Percentiles rank a stretch among this genome's conserved stretches.
phyloP scores from a whole-genome alignment of 129 eudicot genomes.

The Apium graveolens region DNA sequence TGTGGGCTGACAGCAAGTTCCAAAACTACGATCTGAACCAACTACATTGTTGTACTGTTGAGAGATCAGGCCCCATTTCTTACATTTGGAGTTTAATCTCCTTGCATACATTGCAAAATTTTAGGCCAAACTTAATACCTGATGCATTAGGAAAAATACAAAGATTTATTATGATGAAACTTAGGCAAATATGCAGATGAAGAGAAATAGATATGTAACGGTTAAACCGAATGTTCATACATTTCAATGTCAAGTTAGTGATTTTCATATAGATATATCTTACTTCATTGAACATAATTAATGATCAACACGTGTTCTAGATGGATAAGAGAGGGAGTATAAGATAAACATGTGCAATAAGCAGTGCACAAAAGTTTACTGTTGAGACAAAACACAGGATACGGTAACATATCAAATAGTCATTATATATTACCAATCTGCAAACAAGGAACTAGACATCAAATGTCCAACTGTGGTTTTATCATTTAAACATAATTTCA shows the following conservation, averaged over 20 bases:
- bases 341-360: not conserved
- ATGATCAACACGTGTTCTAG: not conserved
- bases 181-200: too few relatives aligned
- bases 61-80: slow-evolving; percentile 52
- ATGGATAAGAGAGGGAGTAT: not conserved
- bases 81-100: slow-evolving; percentile 50
- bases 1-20: slow-evolving; percentile 19
- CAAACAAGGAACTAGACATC: not conserved
- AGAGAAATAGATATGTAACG: not conserved
- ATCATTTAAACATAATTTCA: too few relatives aligned
- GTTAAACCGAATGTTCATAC: not conserved
- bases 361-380: not conserved
- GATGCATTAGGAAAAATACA: slow-evolving; percentile 12
- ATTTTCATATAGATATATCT: not conserved
- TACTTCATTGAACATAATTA: not conserved
- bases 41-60: slow-evolving; percentile 41
- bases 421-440: not conserved
- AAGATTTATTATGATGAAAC: not conserved
- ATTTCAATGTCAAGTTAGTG: not conserved
- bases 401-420: not conserved
- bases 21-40: slow-evolving; percentile 21
- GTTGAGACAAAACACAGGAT: not conserved
- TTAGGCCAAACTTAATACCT: slow-evolving; percentile 13
- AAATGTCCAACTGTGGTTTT: not conserved
- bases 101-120: slow-evolving; percentile 62